Evolutionary conservation across 2,329 filamentous ascomycete species (phyloP), one percentile per base, ranked within the genome.

Genomic region (Trichoderma koningiopsis): DNA sequence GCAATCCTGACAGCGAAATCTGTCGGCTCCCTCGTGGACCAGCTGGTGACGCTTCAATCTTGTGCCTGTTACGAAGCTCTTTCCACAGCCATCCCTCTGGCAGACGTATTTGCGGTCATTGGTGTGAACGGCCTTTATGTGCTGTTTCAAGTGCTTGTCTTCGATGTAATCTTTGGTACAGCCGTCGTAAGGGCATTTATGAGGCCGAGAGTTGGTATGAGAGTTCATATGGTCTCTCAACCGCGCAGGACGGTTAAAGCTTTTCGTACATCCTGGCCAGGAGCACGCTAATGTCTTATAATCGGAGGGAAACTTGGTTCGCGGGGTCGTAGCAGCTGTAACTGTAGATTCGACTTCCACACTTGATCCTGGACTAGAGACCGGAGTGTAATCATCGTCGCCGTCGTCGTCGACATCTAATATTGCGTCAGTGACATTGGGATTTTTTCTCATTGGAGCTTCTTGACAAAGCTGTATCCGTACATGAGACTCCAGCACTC

Each of bases 81-180:
- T 96, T 62, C 84, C 88, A 77, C 95, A 97, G 6, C 85, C 89
- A 16, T 88, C 84, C 75, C 88, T 88, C n/a, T 86, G 83, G 81
- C 94, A 97, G 31, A 86, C 79, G 77, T 93, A 91, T 58, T 89
- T 86, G 70, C 91, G 86, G 72, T 93, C 86, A 67, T 88, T 84
- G 24, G 87, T 91, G 78, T 97, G 95, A 13, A 91, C 90, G 68
- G 91, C 92, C 77, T 94, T 94, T 76, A 96, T 81, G 78, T 98
- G 95, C 72, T 94, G 91, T 70, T 91, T 90, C 22, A 97, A 84
- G 80, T 97, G 94, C 74, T 95, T 95, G 73, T 93, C 88, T 71
- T 96, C 92, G 16, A 93, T 87, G 77, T 97, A 98, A 53, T 90
- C 87, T 82, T 97, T 97, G 75, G 88, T 87, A 77, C 95, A 98